Base-by-base conservation (phyloP, 2,329 filamentous ascomycete species). In the Talaromyces islandicus region DNA sequence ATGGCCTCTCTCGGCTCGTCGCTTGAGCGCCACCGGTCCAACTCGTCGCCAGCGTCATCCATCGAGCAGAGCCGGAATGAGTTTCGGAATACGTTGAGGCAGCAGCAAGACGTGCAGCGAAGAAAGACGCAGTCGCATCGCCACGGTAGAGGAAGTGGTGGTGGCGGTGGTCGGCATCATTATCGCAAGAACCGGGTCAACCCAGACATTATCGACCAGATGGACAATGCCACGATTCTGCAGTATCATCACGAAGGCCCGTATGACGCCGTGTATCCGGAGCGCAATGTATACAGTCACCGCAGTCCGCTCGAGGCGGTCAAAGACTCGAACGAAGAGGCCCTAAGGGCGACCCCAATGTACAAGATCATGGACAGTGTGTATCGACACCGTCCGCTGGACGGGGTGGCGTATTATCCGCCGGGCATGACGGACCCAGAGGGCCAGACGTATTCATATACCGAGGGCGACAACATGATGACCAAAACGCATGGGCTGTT, bases 231-330 rank as follows among this genome's bases (percentile, higher is more conserved):
- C 2, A 74, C 83, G n/a, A 83, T 84, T 56, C 82, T 81, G 19
- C 76, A 82, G 2, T 96, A 96, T 74, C 93, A 97, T 73, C 93
- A 97, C 68, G 90, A 88, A 64, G 92, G 93, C 0, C 93, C 93
- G 0, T 97, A 90, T 67, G 93, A 97, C 71, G 91, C 92, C 10
- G 88, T 90, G 2, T 81, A 91, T 57, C 80, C 88, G 1, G 85
- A 89, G 12, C 84, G 90, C 54, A 97, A 97, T 75, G 80, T 77
- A 4, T 80, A 85, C 67, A 81, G 78, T 66, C 77, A 80, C 58
- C 76, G 72, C 60, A 87, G 90, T 3, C 92, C 93, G 0, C 77
- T 97, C 7, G 91, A 89, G 29, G 93, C 92, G 2, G 83, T 96
- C 5, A 79, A 80, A 59, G 81, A 84, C 3, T 87, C 86, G 48